Evolutionary conservation across 768 basidiomycete species (phyloP).

Genomic region (Lactarius akahatsu): DNA sequence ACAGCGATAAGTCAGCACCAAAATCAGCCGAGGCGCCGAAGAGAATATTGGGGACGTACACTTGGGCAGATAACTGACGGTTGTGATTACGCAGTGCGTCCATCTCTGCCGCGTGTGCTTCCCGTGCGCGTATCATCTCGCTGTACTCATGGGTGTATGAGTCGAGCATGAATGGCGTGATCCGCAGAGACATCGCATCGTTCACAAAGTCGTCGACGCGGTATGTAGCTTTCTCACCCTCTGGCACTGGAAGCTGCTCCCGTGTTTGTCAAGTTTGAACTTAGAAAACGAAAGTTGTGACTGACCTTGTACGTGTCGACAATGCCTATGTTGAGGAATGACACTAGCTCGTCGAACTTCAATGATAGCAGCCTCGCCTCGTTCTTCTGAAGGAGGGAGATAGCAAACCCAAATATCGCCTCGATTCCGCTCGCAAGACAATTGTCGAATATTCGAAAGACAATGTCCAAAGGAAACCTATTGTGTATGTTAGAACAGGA

Average conservation of each 20-base stretch:
- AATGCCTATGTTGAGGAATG: conserved; percentile 75
- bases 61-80: conserved; percentile 68
- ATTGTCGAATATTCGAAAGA: conserved; percentile 96
- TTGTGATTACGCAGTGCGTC: conserved; percentile 82
- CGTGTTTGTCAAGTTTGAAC: neutral
- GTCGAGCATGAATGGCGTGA: conserved; percentile 97
- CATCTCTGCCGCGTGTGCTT: conserved; percentile 81
- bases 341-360: conserved; percentile 89
- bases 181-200: conserved; percentile 80
- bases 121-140: conserved; percentile 70
- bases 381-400: conserved; percentile 83
- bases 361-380: conserved; percentile 74
- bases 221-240: conserved; percentile 41
- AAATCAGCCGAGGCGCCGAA: neutral
- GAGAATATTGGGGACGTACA: conserved; percentile 51
- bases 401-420: conserved; percentile 93
- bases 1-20: neutral
- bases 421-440: conserved; percentile 96
- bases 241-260: conserved; percentile 3
- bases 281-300: neutral
- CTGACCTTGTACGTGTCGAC: conserved; percentile 79
- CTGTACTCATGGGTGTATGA: conserved; percentile 86
- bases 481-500: neutral
- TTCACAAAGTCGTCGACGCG: conserved; percentile 80
- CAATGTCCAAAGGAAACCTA: conserved; percentile 92